A percentile compares a stretch with the other conserved stretches of the same genome.
Conservation (phyloP, 495 filamentous ascomycete species). For the Tuber calosporum region DNA sequence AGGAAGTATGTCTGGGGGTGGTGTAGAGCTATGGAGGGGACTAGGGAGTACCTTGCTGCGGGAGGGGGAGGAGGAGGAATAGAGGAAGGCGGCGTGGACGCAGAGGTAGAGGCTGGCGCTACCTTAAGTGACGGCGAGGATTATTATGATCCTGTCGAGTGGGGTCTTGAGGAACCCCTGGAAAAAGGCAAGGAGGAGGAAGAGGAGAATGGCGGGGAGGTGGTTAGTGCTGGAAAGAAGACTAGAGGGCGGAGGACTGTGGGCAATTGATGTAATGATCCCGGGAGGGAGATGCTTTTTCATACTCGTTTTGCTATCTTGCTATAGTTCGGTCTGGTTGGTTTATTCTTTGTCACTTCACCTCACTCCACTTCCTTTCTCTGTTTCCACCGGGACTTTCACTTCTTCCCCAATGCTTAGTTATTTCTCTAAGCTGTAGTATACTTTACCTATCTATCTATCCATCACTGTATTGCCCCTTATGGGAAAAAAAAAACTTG, state of each 20-base stretch:
- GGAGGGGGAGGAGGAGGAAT: not conserved
- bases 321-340: not conserved
- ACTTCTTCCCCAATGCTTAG: not conserved
- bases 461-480: not conserved
- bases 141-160: constrained; percentile 89
- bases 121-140: constrained; percentile 84
- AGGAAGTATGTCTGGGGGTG: constrained; percentile 73
- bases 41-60: constrained; percentile 62
- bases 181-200: constrained; percentile 91
- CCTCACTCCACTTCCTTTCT: constrained; percentile 1
- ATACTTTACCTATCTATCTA: not conserved
- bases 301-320: constrained; percentile 8
- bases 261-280: constrained; percentile 25
- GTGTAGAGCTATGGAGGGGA: constrained; percentile 46
- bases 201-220: constrained; percentile 58
- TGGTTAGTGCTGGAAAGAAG: constrained; percentile 56
- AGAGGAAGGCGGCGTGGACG: constrained; percentile 61
- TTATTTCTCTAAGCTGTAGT: constrained; percentile 3
- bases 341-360: not conserved
- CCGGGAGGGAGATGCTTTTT: constrained; percentile 5
- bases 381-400: not conserved
- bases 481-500: not conserved
- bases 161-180: constrained; percentile 74
- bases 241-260: constrained; percentile 61
- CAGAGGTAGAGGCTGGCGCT: constrained; percentile 58